Conservation (phyloP, 208 protist genomes). For the Acanthamoeba lenticulata region DNA sequence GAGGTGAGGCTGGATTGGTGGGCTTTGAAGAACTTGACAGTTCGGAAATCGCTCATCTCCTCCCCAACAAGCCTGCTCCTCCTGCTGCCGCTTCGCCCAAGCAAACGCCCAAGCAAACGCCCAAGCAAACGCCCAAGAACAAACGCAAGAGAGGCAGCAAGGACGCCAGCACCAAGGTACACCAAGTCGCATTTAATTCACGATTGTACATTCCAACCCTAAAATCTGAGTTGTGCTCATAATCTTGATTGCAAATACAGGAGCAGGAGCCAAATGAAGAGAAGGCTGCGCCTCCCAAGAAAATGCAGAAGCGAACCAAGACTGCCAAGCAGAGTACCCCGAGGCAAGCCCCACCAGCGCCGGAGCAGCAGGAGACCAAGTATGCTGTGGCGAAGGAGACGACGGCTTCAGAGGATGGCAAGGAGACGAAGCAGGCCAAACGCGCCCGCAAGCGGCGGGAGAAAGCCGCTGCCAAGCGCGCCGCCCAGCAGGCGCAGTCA, state of each 20-base stretch:
- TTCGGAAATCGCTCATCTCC: not conserved
- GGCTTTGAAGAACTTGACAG: not conserved
- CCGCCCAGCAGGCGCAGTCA: too few species aligned
- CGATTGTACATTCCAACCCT: not conserved
- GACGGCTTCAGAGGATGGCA: not conserved
- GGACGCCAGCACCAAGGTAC: not conserved
- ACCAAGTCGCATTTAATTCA: not conserved
- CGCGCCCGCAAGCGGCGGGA: not conserved
- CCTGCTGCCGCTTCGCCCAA: not conserved
- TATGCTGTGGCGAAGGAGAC: not conserved
- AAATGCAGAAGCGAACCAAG: slow-evolving; percentile 37
- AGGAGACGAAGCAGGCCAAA: not conserved
- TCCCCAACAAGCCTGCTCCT: not conserved
- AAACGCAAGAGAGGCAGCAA: slow-evolving; percentile 4
- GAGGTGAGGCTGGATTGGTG: not conserved
- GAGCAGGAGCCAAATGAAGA: not conserved
- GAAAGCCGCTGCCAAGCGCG: too few species aligned
- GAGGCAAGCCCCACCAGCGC: not conserved
- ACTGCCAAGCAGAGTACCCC: not conserved
- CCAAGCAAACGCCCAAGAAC: not conserved
- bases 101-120: not conserved
- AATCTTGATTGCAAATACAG: not conserved
- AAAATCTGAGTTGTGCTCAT: not conserved
- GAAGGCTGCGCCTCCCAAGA: not conserved
- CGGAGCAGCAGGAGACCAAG: not conserved